Base-by-base conservation (phyloP, 2,329 filamentous ascomycete species). In the Fusarium siculi region DNA sequence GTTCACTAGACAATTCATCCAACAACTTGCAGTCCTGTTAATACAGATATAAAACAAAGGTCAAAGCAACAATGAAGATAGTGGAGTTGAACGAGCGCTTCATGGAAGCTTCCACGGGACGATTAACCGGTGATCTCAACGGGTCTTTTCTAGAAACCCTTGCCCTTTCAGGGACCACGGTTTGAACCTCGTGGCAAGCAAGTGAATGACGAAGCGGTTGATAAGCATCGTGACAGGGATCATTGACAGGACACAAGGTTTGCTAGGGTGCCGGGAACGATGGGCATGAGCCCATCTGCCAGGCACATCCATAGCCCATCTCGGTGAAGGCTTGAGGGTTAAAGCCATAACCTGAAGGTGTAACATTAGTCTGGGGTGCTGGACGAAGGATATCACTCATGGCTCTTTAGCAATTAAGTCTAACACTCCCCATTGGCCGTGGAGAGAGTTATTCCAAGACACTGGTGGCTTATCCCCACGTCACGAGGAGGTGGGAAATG, bases 131-230 rank as follows among this genome's bases (percentile, higher is more conserved):
- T 73, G 57, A 68, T 57, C 71, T 49, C 59, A 36, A 63, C 55
- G 68, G 55, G 56, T 50, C 49, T 49, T 70, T 70, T 50, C 30
- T 19, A 53, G 32, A 34, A 63, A 52, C 63, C 58, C 37, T 54
- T 62, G 36, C 44, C 28, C 53, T 63, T 66, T 47, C 53, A 74
- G 57, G 58, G 68, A 56, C 63, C 49, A 44, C 56, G 44, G 28
- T 58, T 37, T 44, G 23, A 54, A 25, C 56, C 56, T 72, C 42
- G 25, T 66, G 64, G 70, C 50, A 62, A 47, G 65, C 39, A 57
- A 49, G 39, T 73, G 49, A 54, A 73, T 73, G 71, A 73, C 71
- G 66, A 73, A 74, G 66, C 49, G 36, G 62, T 73, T 73, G 52
- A 73, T 73, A 73, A 73, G 71, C 66, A 72, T 52, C 36, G 34